Base-by-base conservation (phyloP, 73 alveolate genomes). In the Paramecium sonneborni region DNA sequence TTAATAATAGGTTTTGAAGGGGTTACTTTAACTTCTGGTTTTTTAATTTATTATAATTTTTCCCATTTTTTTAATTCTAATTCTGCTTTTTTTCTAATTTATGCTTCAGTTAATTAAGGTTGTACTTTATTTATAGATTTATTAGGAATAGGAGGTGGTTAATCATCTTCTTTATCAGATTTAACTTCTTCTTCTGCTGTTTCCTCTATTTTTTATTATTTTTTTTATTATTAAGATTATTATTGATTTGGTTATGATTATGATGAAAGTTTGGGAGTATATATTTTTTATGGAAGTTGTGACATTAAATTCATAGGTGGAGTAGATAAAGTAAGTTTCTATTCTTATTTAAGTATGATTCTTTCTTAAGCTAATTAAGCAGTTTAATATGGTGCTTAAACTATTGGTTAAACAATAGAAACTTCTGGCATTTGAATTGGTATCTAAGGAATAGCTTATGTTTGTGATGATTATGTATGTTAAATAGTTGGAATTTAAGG, bases 361-460 rank as follows among this genome's bases (percentile, higher is more conserved):
- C 90, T 79, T 15, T 79, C 90, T 43, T 39, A 24, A 23, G 90
- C 90, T 0, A 79, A 14, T 79, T 79, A 46, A 11, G 69, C 90
- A 79, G 90, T 32, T 44, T 79, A 46, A 24, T 43, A 79, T 21
- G 76, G 90, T 20, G 90, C 90, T 46, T 39, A 44, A 41, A 79
- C 90, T 11, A 41, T 46, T 11, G 90, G 90, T 34, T 79, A 24
- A 15, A 79, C 46, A 24, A 79, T 79, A 1, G 21, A 46, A n/a
- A 74, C 38, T 39, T 74, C 87, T 14, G 87, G 58, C 26, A 39
- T 37, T 74, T 74, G 12, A 15, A 74, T 74, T 14, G 34, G 28
- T 32, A 70, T 12, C 20, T 70, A 28, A 14, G 58, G 67, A 37
- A 39, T 39, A 11, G 56, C n/a, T 74, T 34, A 0, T 0, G 55